These are phyloP conservation scores for Hymenochaete sp. DNA, from an alignment of 1,284 basidiomycete genomes.

Conservation along the genomic window DNA sequence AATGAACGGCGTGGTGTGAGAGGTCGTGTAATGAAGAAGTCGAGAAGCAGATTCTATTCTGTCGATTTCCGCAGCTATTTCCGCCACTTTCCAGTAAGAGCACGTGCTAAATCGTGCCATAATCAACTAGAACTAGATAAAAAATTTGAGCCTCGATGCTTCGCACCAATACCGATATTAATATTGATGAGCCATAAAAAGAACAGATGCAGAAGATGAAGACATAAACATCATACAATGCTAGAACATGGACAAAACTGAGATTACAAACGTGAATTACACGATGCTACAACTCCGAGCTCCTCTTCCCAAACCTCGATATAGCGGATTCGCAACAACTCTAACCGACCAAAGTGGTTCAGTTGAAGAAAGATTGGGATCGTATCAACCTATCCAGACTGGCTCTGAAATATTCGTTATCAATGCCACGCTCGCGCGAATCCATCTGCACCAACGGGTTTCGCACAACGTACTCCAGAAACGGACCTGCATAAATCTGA, in stretches of 20 bases:
- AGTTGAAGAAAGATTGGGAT: conserved; percentile 50
- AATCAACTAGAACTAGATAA: neutral
- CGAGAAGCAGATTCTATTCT: no score
- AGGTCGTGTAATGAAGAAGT: no score
- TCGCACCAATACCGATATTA: neutral
- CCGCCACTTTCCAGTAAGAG: neutral
- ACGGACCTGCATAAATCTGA: conserved; percentile 90
- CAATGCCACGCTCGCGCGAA: conserved; percentile 72
- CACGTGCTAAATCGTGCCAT: neutral
- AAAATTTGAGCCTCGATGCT: neutral
- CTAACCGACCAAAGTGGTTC: no score
- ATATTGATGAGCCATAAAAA: neutral
- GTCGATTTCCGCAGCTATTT: neutral
- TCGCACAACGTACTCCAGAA: conserved; percentile 86
- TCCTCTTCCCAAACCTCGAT: no score
- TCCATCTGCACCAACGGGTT: conserved; percentile 85
- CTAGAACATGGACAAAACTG: neutral
- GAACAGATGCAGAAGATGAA: neutral
- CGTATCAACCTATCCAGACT: conserved; percentile 74
- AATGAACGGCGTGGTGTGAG: neutral
- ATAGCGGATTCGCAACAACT: no score
- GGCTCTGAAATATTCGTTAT: conserved; percentile 84
- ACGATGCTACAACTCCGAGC: neutral
- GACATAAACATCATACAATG: neutral
- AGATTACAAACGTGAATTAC: neutral